Evolutionary conservation across 768 basidiomycete genomes (phyloP).

Genomic region (Lentinus brumalis): DNA sequence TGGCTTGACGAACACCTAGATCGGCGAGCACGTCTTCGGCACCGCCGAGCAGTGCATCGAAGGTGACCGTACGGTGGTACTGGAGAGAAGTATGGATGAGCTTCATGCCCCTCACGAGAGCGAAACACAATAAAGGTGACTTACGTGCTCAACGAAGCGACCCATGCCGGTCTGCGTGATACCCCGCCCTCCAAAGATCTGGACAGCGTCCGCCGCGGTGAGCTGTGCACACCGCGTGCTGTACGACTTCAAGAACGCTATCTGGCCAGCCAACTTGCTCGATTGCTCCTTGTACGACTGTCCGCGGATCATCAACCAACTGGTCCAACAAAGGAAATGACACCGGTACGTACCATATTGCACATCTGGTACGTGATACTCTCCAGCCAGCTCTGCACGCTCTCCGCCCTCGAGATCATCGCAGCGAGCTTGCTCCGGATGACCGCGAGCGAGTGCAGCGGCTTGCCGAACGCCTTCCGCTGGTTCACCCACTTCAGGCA

Average conservation of each 20-base stretch:
- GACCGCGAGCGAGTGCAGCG: constrained; percentile 79
- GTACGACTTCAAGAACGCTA: constrained; percentile 81
- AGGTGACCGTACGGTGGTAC: constrained; percentile 68
- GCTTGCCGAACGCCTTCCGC: constrained; percentile 92
- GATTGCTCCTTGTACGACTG: constrained; percentile 76
- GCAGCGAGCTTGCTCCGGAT: constrained; percentile 85
- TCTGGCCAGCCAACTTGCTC: constrained; percentile 73
- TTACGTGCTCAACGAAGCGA: constrained; percentile 67
- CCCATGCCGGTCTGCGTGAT: constrained; percentile 90
- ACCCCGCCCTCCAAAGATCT: constrained; percentile 85
- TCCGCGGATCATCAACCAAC: not conserved
- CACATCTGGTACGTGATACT: constrained; percentile 87
- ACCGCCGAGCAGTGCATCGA: constrained; percentile 74
- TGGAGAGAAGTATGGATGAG: constrained; percentile 24
- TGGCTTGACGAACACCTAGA: constrained; percentile 80
- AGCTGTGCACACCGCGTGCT: constrained; percentile 74
- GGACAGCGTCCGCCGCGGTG: constrained; percentile 80
- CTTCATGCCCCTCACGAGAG: not conserved
- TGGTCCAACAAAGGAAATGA: not conserved
- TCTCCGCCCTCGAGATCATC: constrained; percentile 87
- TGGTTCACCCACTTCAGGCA: constrained; percentile 89
- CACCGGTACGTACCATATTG: constrained; percentile 57
- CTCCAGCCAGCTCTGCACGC: constrained; percentile 83
- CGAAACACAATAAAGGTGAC: constrained; percentile 25
- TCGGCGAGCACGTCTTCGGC: constrained; percentile 79